These are phyloP conservation scores for Rugosomyces carneus DNA, from an alignment of 1,284 basidiomycete genomes.

Conservation along the genomic window DNA sequence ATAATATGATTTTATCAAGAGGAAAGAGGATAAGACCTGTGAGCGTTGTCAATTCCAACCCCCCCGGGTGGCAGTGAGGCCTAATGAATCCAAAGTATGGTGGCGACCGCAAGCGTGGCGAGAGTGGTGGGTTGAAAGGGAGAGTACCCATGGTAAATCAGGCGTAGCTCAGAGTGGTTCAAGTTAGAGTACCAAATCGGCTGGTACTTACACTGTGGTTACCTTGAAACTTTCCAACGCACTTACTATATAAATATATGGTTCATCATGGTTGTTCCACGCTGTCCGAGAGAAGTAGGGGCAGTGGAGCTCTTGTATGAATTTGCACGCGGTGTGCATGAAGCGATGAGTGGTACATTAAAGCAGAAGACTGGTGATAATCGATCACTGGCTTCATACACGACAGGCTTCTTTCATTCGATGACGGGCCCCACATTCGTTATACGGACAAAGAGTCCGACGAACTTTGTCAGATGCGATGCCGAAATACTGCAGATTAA, in stretches of 20 bases:
- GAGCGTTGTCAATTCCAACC: too few species aligned
- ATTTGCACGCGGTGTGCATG: neutral
- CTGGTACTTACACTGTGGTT: too few species aligned
- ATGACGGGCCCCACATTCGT: neutral
- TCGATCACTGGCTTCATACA: neutral
- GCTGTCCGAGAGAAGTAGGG: neutral
- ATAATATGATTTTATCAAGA: too few species aligned
- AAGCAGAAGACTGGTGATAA: too few species aligned
- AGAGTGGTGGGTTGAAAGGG: slow-evolving; percentile 11
- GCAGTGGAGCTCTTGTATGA: neutral
- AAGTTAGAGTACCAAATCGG: too few species aligned
- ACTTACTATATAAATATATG: too few species aligned
- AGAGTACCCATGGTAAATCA: slow-evolving; percentile 5
- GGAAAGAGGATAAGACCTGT: too few species aligned
- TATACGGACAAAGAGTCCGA: neutral
- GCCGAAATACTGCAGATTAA: too few species aligned
- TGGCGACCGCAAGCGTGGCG: slow-evolving; percentile 22
- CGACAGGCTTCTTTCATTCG: neutral
- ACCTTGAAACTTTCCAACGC: neutral
- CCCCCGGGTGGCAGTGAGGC: too few species aligned
- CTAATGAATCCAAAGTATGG: slow-evolving; percentile 7
- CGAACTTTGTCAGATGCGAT: too few species aligned
- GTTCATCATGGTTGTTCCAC: neutral
- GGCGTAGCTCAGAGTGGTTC: too few species aligned
- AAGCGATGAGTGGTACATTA: too few species aligned